These are phyloP conservation scores for Larix kaempferi DNA, from an alignment of 75 land plant genomes.

Conservation along the genomic window DNA sequence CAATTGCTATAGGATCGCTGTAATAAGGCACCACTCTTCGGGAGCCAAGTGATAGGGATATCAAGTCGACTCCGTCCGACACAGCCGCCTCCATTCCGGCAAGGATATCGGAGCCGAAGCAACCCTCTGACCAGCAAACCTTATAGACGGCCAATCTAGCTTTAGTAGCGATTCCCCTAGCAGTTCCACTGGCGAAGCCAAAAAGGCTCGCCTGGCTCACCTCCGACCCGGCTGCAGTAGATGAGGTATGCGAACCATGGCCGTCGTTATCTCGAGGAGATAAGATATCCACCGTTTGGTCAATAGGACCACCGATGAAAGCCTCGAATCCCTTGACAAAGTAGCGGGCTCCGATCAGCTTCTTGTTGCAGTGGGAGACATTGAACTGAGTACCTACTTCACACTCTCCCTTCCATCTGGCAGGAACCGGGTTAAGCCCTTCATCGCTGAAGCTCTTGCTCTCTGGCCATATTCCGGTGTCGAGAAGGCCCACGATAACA, in stretches of 20 bases:
- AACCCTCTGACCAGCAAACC: slow-evolving; percentile 5
- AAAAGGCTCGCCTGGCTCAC: slow-evolving; percentile 3
- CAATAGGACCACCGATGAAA: slow-evolving; percentile 24
- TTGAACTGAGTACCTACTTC: slow-evolving; percentile 40
- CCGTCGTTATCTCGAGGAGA: slow-evolving; percentile 24
- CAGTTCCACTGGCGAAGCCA: not conserved
- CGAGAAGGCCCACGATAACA: slow-evolving; percentile 13
- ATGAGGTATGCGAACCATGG: slow-evolving; percentile 24
- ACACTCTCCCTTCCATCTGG: slow-evolving; percentile 57
- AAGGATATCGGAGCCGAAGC: slow-evolving; percentile 17
- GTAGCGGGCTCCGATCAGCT: slow-evolving; percentile 25
- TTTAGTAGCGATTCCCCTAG: not conserved
- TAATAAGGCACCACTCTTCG: not conserved
- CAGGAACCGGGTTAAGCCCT: slow-evolving; percentile 43
- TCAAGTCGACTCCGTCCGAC: slow-evolving; percentile 26
- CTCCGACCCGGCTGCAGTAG: slow-evolving; percentile 19
- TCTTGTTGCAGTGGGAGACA: slow-evolving; percentile 42
- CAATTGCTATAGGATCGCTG: slow-evolving; percentile 36
- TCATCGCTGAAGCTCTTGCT: slow-evolving; percentile 55
- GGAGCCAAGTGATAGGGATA: slow-evolving; percentile 13
- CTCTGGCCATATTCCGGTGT: slow-evolving; percentile 73
- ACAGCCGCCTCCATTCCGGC: slow-evolving; percentile 31
- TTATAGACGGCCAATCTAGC: slow-evolving; percentile 3
- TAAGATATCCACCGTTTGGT: slow-evolving; percentile 12
- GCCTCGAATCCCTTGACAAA: slow-evolving; percentile 13